Evolutionary conservation across 495 filamentous ascomycete genomes (phyloP), one percentile per base, ranked within the genome.

Genomic region (Penicillium arizonense): DNA sequence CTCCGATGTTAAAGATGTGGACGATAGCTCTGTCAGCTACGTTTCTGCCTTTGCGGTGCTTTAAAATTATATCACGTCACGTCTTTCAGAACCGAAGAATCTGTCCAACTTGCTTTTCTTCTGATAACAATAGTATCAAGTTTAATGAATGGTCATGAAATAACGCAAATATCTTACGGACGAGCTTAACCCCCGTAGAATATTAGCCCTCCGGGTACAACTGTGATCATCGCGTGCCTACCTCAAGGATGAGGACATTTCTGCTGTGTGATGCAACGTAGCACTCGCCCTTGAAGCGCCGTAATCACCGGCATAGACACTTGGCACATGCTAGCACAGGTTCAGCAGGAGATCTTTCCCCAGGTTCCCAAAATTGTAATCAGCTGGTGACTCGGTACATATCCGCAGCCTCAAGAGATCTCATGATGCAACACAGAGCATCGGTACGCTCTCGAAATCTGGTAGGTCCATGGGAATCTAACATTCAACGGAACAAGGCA

Each of bases 21-120:
- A 65, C 14, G 95, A 96, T 61, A 96, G 88, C 62, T 96, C 91
- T 54, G 94, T 99, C 48, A 96, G 91, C 73, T 99, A 99, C 71
- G 91, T 87, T 6, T 53, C 72, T 55, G 75, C 73, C 3, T 67
- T 74, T 65, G 73, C 73, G 1, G 63, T 72, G 34, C 59, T 77
- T 33, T 77, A 67, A 44, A 3, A 11, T 5, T 10, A 20, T 3
- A 26, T 23, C 42, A 28, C 14, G 18, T 30, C 28, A 20, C 30
- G 24, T 10, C 14, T 4, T 30, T n/a, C 4, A 40, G 23, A 5
- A 14, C 26, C 28, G 7, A 7, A 2, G 5, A 30, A 7, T 30
- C 2, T 30, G 9, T 30, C 5, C 28, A 30, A 30, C 8, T 11
- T 30, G 23, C 24, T 16, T 37, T 24, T 10, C 44, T 50, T 47